Conservation (phyloP, 2,329 filamentous ascomycete genomes). For the Penicillium sp. region DNA sequence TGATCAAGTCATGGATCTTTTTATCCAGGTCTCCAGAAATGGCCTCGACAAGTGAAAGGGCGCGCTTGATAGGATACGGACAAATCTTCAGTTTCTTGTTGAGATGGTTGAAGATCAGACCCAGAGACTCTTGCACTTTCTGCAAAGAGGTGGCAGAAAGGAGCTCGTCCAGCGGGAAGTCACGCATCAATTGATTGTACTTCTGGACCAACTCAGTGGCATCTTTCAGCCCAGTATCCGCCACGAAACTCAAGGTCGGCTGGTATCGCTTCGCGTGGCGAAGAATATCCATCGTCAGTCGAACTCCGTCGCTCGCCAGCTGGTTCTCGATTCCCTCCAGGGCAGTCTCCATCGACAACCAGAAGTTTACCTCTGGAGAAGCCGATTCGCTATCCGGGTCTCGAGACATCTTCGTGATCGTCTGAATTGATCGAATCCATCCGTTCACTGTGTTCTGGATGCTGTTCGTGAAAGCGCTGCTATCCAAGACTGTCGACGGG, state of each 20-base stretch:
- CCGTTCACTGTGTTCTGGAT: conserved; percentile 91
- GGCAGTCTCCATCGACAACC: conserved; percentile 94
- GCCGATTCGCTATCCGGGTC: conserved; percentile 78
- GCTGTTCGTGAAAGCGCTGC: conserved; percentile 90
- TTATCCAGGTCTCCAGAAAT: conserved; percentile 92
- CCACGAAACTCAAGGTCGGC: conserved; percentile 93
- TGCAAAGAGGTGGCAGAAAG: conserved; percentile 85
- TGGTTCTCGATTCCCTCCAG: conserved; percentile 90
- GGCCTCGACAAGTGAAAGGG: conserved; percentile 90
- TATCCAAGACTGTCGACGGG: conserved; percentile 73
- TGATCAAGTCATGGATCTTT: conserved; percentile 80
- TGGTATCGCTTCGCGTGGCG: conserved; percentile 98
- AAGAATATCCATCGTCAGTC: conserved; percentile 88
- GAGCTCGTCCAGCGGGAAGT: conserved; percentile 94
- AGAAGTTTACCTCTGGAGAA: conserved; percentile 98
- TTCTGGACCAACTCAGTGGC: conserved; percentile 95
- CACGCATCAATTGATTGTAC: conserved; percentile 98
- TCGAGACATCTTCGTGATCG: conserved; percentile 89
- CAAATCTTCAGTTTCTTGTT: conserved; percentile 98
- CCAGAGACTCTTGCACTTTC: conserved; percentile 86
- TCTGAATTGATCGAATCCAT: conserved; percentile 99
- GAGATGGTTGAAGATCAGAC: conserved; percentile 87
- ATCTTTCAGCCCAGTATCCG: conserved; percentile 94
- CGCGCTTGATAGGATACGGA: conserved; percentile 89
- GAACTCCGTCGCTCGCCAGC: conserved; percentile 83